Evolutionary conservation across 257 asterid genomes (phyloP), one percentile per base, ranked within the genome.

Genomic region (Capsicum pubescens): DNA sequence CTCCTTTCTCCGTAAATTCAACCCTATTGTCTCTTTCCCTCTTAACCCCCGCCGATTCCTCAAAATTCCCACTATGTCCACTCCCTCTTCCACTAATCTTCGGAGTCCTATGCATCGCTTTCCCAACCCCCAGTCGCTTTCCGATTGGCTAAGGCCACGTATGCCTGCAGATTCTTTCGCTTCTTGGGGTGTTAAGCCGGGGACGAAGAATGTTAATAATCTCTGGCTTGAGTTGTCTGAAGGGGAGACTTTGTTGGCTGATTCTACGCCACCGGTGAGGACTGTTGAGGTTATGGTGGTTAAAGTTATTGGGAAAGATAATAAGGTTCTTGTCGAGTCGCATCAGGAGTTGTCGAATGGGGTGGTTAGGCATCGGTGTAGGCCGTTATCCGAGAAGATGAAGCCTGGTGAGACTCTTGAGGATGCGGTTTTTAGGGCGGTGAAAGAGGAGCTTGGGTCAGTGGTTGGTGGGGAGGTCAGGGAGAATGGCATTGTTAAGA

Each of bases 381-480:
- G 99, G 61, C 99, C 99, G 10, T 81, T 97, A 15, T 95, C 98
- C 7, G 99, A 97, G 92, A 97, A 97, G 82, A 97, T 97, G 99
- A 97, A 97, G 86, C 98, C 98, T 19, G 95, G 93, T 0, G 99
- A 97, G 83, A 90, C 94, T 3, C 94, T 94, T 1, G 98, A 97
- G 35, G 92, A 83, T n/a, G 98, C 99, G 1, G 97, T 90, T 64
- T 71, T 66, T 74, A 91, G 99, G 21, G 99, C 98, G 4, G 91
- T 97, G 83, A 93, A 86, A 80, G 99, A 97, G 89, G 99, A 97
- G 90, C 85, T 97, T 35, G 99, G 97, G 8, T 90, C 97, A 48
- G 44, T 90, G 10, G 67, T 91, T 6, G 15, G 59, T 70, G 84
- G 78, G 72, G 60, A 39, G 8, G 4, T 83, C 7, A 83, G 39